These are phyloP conservation scores for Xerocomellus chrysenteron DNA, from an alignment of 768 basidiomycete species.

Conservation along the genomic window DNA sequence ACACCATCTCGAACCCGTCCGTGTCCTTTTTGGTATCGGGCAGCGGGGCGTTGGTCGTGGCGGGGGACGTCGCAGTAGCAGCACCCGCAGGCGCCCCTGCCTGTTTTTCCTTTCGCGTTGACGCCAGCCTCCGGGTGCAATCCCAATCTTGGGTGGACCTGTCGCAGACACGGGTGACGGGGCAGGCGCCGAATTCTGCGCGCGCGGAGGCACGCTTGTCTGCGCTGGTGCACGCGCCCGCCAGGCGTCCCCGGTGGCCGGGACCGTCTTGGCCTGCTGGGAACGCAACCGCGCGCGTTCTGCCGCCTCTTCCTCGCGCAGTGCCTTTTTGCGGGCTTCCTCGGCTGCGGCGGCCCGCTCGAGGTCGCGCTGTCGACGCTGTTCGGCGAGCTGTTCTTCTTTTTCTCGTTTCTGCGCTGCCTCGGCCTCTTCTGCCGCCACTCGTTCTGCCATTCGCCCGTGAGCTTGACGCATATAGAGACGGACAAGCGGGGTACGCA, in stretches of 20 bases:
- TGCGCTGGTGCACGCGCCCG: constrained; percentile 20
- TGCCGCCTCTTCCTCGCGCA: constrained; percentile 71
- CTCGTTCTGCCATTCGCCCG: constrained; percentile 38
- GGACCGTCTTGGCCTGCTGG: constrained; percentile 18
- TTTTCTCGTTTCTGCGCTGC: constrained; percentile 57
- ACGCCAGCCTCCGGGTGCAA: constrained; percentile 52
- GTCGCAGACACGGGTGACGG: constrained; percentile 31
- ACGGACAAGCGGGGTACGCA: constrained; percentile 28
- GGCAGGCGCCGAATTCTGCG: constrained; percentile 53
- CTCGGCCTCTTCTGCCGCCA: constrained; percentile 57
- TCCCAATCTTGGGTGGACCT: constrained; percentile 37
- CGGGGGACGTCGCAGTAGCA: constrained; percentile 8
- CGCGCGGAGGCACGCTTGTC: constrained; percentile 7
- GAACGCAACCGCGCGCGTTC: constrained; percentile 42
- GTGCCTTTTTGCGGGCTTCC: constrained; percentile 54
- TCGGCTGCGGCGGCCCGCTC: constrained; percentile 54
- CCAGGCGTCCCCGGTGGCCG: constrained; percentile 26
- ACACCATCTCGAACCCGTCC: constrained; percentile 72
- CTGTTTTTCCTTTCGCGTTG: constrained; percentile 33
- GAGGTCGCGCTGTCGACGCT: constrained; percentile 52
- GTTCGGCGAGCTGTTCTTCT: constrained; percentile 53
- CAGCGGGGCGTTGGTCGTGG: constrained; percentile 20
- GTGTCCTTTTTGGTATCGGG: constrained; percentile 53
- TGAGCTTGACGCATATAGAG: constrained; percentile 6
- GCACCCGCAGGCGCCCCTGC: not conserved